phyloP scores from a whole-genome alignment of 1,284 basidiomycete species.

The Irpex sp. region DNA sequence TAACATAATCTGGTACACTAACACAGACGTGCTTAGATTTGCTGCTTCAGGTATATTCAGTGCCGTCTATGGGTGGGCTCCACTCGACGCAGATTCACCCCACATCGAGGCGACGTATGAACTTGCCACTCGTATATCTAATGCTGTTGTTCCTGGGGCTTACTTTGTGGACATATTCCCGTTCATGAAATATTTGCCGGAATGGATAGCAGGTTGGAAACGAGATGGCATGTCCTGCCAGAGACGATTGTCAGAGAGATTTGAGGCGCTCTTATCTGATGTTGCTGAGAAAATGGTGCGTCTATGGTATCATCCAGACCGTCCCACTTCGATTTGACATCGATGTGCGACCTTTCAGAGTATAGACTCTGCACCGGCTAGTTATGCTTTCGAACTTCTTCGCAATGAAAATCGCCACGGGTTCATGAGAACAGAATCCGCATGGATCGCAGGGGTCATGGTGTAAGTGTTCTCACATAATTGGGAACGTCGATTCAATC shows the following conservation, averaged over 20 bases:
- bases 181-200: constrained; percentile 15
- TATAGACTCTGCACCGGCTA: not conserved
- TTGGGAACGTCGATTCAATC: not conserved
- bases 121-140: not conserved
- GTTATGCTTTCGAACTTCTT: not conserved
- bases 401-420: not conserved
- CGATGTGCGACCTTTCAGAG: not conserved
- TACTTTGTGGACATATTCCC: constrained; percentile 30
- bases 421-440: not conserved
- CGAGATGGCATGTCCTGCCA: not conserved
- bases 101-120: not conserved
- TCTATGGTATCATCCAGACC: not conserved
- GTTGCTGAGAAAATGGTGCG: not conserved
- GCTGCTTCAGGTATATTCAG: not conserved
- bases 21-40: not conserved
- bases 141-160: constrained; percentile 22
- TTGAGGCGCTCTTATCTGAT: not conserved
- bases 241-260: not conserved
- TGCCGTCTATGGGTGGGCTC: not conserved
- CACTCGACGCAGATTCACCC: not conserved
- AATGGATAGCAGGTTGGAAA: not conserved
- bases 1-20: not conserved
- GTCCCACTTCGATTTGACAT: not conserved
- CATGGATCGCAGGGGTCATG: not conserved
- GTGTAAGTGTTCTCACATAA: not conserved